Conservation (phyloP, 163 green algal species). For the Prototheca wickerhamii region DNA sequence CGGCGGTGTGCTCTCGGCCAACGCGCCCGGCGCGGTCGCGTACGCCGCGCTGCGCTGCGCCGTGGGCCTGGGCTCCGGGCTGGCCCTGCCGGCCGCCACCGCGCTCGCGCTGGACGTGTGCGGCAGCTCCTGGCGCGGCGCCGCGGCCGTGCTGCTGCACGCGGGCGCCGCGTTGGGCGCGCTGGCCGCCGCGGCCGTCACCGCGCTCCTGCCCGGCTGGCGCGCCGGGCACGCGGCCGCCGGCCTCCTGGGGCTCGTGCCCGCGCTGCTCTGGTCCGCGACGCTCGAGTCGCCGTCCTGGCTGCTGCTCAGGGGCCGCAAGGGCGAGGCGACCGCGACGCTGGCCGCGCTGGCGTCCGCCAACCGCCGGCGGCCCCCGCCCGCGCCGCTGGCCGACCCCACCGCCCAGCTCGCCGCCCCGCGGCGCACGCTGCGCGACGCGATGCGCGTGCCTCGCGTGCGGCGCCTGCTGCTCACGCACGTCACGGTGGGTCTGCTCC, state of each 20-base stretch:
- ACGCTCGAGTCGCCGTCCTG: constrained; percentile 40
- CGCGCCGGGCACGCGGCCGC: constrained; percentile 18
- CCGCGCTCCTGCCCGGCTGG: constrained; percentile 30
- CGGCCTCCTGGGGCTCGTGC: constrained; percentile 6
- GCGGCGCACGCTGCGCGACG: constrained; percentile 20
- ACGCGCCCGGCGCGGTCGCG: constrained; percentile 11
- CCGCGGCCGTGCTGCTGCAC: constrained; percentile 14
- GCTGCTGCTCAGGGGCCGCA: constrained; percentile 38
- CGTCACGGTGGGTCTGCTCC: constrained; percentile 3
- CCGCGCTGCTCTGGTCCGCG: constrained; percentile 9
- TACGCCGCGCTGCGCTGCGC: constrained; percentile 20
- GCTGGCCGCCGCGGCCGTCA: constrained; percentile 13
- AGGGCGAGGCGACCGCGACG: constrained; percentile 43
- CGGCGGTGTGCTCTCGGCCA: constrained; percentile 1
- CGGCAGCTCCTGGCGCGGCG: constrained; percentile 28
- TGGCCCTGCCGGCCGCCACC: constrained; percentile 22
- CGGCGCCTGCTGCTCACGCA: constrained; percentile 30
- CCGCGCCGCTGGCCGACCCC: constrained; percentile 33
- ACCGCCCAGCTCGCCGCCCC: constrained; percentile 15
- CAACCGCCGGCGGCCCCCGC: constrained; percentile 37
- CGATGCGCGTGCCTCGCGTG: constrained; percentile 25
- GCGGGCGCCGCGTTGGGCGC: constrained; percentile 14
- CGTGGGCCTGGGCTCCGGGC: constrained; percentile 12
- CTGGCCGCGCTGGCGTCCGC: constrained; percentile 35
- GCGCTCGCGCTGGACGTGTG: constrained; percentile 35